Evolutionary conservation across 208 protist species (phyloP).

Genomic region (Acanthamoeba lenticulata): DNA sequence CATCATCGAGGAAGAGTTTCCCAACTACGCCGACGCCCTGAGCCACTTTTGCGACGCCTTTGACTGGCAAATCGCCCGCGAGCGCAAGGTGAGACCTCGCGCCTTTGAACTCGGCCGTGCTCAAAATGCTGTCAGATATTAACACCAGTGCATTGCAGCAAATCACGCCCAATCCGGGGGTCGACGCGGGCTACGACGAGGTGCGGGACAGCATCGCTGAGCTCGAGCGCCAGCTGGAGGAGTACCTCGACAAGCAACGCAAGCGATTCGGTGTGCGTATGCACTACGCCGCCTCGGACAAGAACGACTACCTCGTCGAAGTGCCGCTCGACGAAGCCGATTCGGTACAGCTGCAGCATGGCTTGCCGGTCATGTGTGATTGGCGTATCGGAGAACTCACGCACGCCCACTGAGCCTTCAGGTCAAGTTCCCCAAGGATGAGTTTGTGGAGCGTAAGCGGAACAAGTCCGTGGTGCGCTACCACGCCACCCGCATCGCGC

Average conservation of each 20-base stretch:
- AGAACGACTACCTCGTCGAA: slow-evolving; percentile 58
- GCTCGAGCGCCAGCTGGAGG: slow-evolving; percentile 10
- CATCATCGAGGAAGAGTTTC: not conserved
- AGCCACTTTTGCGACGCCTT: slow-evolving; percentile 36
- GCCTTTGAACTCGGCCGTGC: not conserved
- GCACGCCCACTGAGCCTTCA: no score
- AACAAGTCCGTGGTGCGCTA: slow-evolving; percentile 27
- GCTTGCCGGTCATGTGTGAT: no score
- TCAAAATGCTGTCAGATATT: no score
- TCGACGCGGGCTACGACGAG: slow-evolving; percentile 47
- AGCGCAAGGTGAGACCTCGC: not conserved
- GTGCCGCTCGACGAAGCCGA: slow-evolving; percentile 12
- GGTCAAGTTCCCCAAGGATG: slow-evolving; percentile 33
- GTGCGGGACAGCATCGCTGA: slow-evolving; percentile 15
- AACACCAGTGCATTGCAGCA: no score
- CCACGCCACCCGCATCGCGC: not conserved
- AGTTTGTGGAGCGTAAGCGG: slow-evolving; percentile 8
- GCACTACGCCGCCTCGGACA: not conserved
- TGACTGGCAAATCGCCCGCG: slow-evolving; percentile 40
- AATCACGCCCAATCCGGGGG: slow-evolving; percentile 56
- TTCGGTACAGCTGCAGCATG: not conserved
- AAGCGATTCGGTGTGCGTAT: not conserved
- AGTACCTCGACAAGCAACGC: slow-evolving; percentile 48
- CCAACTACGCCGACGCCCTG: slow-evolving; percentile 23
- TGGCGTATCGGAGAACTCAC: no score